These are phyloP conservation scores for Microsporum ferrugineum DNA, from an alignment of 2,329 filamentous ascomycete species.

Conservation along the genomic window DNA sequence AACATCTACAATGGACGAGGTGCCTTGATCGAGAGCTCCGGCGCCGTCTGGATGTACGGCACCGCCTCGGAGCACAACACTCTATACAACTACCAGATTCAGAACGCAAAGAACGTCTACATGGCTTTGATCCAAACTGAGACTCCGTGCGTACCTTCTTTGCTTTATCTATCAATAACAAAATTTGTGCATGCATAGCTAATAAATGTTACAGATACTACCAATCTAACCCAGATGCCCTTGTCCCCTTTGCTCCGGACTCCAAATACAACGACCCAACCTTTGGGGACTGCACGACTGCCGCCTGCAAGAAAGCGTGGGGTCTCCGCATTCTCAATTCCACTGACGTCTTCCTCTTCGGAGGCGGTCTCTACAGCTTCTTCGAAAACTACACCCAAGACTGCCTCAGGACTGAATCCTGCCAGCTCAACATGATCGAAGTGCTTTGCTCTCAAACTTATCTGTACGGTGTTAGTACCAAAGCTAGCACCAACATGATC, in stretches of 20 bases:
- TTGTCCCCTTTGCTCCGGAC: slow-evolving; percentile 38
- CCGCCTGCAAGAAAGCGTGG: slow-evolving; percentile 60
- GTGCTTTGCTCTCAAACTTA: slow-evolving; percentile 51
- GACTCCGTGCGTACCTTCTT: slow-evolving; percentile 55
- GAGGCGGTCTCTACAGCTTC: slow-evolving; percentile 68
- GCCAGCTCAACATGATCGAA: slow-evolving; percentile 67
- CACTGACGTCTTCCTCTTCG: slow-evolving; percentile 56
- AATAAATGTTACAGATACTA: slow-evolving; percentile 40
- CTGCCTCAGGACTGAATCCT: slow-evolving; percentile 56
- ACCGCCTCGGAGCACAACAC: slow-evolving; percentile 53
- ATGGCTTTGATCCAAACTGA: slow-evolving; percentile 79
- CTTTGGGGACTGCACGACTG: slow-evolving; percentile 50
- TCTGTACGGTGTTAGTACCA: slow-evolving; percentile 61
- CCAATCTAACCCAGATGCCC: slow-evolving; percentile 68
- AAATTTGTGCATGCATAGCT: background rate
- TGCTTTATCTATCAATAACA: background rate
- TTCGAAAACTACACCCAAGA: slow-evolving; percentile 69
- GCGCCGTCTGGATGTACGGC: slow-evolving; percentile 58
- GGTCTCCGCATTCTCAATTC: slow-evolving; percentile 61
- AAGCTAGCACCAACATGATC: slow-evolving; percentile 64
- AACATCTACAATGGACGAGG: slow-evolving; percentile 80
- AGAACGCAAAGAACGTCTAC: slow-evolving; percentile 65
- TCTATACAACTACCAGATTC: slow-evolving; percentile 71
- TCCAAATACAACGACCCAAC: slow-evolving; percentile 21
- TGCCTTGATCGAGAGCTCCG: slow-evolving; percentile 65